Base-by-base conservation (phyloP, 2,329 filamentous ascomycete species). In the Botryotinia calthae region DNA sequence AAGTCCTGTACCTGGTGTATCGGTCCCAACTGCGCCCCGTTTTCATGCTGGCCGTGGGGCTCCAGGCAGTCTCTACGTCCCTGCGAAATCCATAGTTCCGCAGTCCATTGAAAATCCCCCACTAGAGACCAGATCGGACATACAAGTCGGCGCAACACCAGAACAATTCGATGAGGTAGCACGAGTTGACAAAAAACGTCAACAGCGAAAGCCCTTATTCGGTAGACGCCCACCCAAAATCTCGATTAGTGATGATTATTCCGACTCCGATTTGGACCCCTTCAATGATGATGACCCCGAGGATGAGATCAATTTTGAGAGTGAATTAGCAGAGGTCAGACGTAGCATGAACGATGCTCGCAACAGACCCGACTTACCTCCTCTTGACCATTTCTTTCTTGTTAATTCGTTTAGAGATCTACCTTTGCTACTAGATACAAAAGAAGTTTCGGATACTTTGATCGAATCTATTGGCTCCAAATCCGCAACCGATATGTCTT, bases 201-300 rank as follows among this genome's bases (percentile, higher is more conserved):
- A 64, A 51, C 74, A 74, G 31, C 75, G 75, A 20, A 72, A 72
- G 72, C 73, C 77, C 22, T 62, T 76, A 25, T 68, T 78, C 59
- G 75, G 72, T 40, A 78, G 73, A 64, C 76, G 72, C 25, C 73
- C 74, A 16, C 72, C 74, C 10, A 75, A 74, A 59, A 61, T 70
- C 14, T 72, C 59, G 28, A 69, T 71, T 18, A 68, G 69, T 48
- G 72, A 77, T 61, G 74, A 75, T 28, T 72, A 74, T 9, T 72
- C 75, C 59, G 78, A 77, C 37, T 79, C 78, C 2, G 77, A 80
- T 69, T 77, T 77, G 16, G 79, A 81, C 70, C 79, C 78, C 37
- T 79, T 66, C 12, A 78, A 81, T 66, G 79, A 81, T n/a, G 73
- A 81, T 37, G 76, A 77, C 51, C 64, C 56, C 1, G 79, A 70